phyloP scores from a whole-genome alignment of 306 rosid species.

The Dicorynia guianensis region DNA sequence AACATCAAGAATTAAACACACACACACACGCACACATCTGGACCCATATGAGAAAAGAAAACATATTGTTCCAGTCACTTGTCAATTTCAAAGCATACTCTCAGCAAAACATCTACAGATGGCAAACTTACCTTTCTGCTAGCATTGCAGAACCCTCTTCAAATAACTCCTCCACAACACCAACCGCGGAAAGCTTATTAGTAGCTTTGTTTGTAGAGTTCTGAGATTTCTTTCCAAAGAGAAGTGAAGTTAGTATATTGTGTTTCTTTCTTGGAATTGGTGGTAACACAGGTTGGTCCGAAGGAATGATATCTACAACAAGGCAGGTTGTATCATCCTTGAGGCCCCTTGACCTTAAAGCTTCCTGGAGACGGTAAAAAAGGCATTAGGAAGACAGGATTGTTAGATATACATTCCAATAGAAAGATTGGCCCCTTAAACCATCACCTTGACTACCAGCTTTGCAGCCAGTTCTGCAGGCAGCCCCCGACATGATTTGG shows the following conservation, averaged over 20 bases:
- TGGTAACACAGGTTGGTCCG: constrained; percentile 74
- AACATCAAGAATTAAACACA: constrained; percentile 10
- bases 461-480: constrained; percentile 99
- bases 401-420: constrained; percentile 17
- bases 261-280: constrained; percentile 78
- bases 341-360: constrained; percentile 94
- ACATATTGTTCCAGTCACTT: constrained; percentile 29
- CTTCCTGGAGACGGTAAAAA: constrained; percentile 67
- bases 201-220: constrained; percentile 72
- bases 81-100: neutral
- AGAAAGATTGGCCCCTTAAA: constrained; percentile 25
- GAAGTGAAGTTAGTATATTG: constrained; percentile 65
- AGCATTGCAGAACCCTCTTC: constrained; percentile 99
- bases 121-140: constrained; percentile 71
- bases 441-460: constrained; percentile 90
- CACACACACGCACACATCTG: neutral
- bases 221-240: constrained; percentile 83
- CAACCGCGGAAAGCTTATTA: constrained; percentile 88
- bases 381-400: constrained; percentile 30
- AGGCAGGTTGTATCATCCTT: constrained; percentile 99
- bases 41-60: constrained; percentile 1
- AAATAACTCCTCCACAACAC: constrained; percentile 94
- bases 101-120: neutral
- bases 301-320: constrained; percentile 96
- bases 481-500: constrained; percentile 89